phyloP scores from a whole-genome alignment of 352 stramenopile species.

The Phytophthora ohioensis region DNA sequence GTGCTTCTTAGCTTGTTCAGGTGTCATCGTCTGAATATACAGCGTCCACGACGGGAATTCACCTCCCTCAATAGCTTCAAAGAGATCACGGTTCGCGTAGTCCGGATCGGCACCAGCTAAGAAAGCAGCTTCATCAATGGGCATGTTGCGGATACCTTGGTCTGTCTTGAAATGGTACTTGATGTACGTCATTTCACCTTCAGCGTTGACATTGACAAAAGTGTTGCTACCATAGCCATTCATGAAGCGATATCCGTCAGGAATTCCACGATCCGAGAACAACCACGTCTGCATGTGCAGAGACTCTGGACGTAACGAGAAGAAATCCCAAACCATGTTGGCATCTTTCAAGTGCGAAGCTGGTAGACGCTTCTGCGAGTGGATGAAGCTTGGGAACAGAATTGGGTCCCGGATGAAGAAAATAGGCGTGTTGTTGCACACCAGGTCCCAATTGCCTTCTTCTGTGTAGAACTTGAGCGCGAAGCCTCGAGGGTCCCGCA shows the following conservation, averaged over 20 bases:
- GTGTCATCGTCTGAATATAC: constrained; percentile 91
- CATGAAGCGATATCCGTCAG: constrained; percentile 87
- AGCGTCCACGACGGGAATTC: constrained; percentile 82
- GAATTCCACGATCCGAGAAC: constrained; percentile 88
- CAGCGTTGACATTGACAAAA: constrained; percentile 83
- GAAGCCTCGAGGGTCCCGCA: constrained; percentile 86
- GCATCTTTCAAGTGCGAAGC: constrained; percentile 80
- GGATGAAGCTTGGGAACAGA: constrained; percentile 92
- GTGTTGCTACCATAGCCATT: constrained; percentile 92
- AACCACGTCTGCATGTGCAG: constrained; percentile 85
- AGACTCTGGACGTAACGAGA: constrained; percentile 83
- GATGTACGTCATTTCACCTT: constrained; percentile 74
- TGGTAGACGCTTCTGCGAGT: constrained; percentile 91
- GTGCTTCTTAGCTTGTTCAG: constrained; percentile 61
- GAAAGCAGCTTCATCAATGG: constrained; percentile 64
- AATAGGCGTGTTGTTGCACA: constrained; percentile 91
- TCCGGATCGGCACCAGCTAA: constrained; percentile 76
- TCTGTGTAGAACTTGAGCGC: constrained; percentile 93
- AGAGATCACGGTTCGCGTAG: constrained; percentile 89
- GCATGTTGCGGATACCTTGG: constrained; percentile 84
- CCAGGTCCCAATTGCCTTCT: constrained; percentile 92
- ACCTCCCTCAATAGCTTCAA: constrained; percentile 77
- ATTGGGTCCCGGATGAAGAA: constrained; percentile 94
- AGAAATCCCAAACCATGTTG: constrained; percentile 91
- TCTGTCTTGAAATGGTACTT: constrained; percentile 94